These are phyloP conservation scores for Rubia peregrina DNA, from an alignment of 305 asterid genomes.

Conservation along the genomic window DNA sequence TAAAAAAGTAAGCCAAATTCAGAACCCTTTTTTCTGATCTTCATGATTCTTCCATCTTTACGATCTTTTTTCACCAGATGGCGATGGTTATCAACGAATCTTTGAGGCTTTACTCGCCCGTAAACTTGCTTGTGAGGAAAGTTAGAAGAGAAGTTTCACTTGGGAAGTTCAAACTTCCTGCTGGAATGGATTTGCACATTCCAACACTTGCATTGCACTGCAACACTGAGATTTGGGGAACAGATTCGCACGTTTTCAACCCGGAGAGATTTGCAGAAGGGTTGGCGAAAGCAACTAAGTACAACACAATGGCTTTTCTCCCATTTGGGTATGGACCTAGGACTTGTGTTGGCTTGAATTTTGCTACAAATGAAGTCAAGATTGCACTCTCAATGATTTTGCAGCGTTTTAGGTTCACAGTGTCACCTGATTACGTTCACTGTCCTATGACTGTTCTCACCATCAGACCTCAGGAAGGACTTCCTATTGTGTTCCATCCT, in stretches of 20 bases:
- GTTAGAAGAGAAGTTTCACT: conserved; percentile 21
- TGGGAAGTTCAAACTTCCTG: conserved; percentile 41
- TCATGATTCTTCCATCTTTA: neutral
- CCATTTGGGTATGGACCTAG: conserved; percentile 54
- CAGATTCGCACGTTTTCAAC: conserved; percentile 39
- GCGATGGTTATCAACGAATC: conserved; percentile 41
- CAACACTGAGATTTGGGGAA: conserved; percentile 42
- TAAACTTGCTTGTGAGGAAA: conserved; percentile 11
- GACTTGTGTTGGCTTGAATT: conserved; percentile 46
- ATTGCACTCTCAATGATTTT: conserved; percentile 48
- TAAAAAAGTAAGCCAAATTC: conserved; percentile 21
- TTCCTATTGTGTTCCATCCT: conserved; percentile 38
- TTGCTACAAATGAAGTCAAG: conserved; percentile 45
- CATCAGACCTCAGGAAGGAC: conserved; percentile 38
- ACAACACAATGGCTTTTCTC: conserved; percentile 37
- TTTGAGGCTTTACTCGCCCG: conserved; percentile 41
- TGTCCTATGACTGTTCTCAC: conserved; percentile 34
- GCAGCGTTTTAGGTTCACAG: conserved; percentile 38
- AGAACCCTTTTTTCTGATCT: neutral
- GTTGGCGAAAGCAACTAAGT: conserved; percentile 40
- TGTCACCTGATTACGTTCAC: conserved; percentile 42
- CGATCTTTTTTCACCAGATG: conserved; percentile 17
- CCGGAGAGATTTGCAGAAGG: conserved; percentile 58
- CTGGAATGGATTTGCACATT: conserved; percentile 28
- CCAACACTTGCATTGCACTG: conserved; percentile 40